Evolutionary conservation across 805 yeast genomes (phyloP), one percentile per base, ranked within the genome.

Genomic region (Yarrowia porcina): DNA sequence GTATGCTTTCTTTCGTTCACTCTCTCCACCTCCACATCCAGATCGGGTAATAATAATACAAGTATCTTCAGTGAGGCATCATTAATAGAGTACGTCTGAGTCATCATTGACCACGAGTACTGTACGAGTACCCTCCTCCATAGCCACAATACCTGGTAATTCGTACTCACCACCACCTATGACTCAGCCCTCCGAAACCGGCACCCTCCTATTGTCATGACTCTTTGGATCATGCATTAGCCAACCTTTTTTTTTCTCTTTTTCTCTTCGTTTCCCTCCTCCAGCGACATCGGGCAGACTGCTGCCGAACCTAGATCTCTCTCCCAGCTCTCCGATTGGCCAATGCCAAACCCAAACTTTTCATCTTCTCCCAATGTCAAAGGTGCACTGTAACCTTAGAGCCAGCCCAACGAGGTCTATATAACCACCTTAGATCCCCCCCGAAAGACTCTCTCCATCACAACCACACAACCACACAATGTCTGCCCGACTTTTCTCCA

Each of bases 401-500:
- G 5, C 30, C 38, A n/a, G 10, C 32, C 50, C 33, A 27, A 25
- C 33, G 49, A n/a, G 30, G 56, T 32, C 56, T 49, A 49, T 49
- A 49, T 49, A 49, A 49, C 39, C n/a, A 20, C 13, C 2, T 23
- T 17, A 13, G 23, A 15, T 10, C 6, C 30, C 56, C 39, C 38
- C 39, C 20, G 4, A 3, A 15, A 32, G 13, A 7, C 10, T 21
- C 44, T 11, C 9, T 39, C 17, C 25, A 23, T 25, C 33, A 36
- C 42, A 21, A 35, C 57, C 39, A 23, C 25, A 27, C 1, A 17
- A 15, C 30, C 45, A 15, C 45, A 41, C 7, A 39, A 56, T 56
- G 61, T 56, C 61, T 20, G 39, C 49, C 61, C 61, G 61, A 56
- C 54, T 45, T 45, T 44, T 59, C 54, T 42, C 63, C 27, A 23